phyloP scores from a whole-genome alignment of 768 basidiomycete genomes.

The Xerocomellus amylosporus region DNA sequence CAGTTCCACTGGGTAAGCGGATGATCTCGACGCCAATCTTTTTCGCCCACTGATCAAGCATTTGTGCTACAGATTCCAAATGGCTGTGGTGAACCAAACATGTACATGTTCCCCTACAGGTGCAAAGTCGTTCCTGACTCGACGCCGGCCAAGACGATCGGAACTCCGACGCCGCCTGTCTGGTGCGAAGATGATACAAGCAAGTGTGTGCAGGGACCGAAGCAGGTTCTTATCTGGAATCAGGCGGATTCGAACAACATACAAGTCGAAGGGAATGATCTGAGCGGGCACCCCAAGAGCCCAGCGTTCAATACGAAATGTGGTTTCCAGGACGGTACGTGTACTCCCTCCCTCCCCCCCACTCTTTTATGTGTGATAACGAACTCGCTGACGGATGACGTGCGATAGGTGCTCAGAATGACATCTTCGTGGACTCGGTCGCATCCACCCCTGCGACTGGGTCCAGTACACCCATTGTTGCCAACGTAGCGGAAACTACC shows the following conservation, averaged over 20 bases:
- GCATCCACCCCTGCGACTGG: background rate
- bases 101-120: background rate
- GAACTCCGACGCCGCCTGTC: background rate
- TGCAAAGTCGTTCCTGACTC: background rate
- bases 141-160: conserved; percentile 3
- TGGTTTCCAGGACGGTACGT: conserved; percentile 14
- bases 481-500: no score
- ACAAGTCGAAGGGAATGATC: background rate
- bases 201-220: conserved; percentile 11
- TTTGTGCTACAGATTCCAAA: conserved; percentile 2
- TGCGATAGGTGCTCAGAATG: conserved; percentile 14
- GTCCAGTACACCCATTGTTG: no score
- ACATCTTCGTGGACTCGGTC: conserved; percentile 12
- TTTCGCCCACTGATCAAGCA: background rate
- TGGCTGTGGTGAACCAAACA: conserved; percentile 10
- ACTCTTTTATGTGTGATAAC: background rate
- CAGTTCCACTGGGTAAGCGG: conserved; percentile 12
- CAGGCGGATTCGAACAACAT: conserved; percentile 10
- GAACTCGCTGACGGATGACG: background rate
- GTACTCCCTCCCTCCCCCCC: background rate
- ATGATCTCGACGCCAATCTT: no score
- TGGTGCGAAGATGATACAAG: conserved; percentile 8
- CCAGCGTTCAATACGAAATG: conserved; percentile 14
- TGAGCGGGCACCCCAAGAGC: background rate
- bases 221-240: conserved; percentile 1